phyloP scores from a whole-genome alignment of 1,139 yeast species.

The Diutina mesorugosa region DNA sequence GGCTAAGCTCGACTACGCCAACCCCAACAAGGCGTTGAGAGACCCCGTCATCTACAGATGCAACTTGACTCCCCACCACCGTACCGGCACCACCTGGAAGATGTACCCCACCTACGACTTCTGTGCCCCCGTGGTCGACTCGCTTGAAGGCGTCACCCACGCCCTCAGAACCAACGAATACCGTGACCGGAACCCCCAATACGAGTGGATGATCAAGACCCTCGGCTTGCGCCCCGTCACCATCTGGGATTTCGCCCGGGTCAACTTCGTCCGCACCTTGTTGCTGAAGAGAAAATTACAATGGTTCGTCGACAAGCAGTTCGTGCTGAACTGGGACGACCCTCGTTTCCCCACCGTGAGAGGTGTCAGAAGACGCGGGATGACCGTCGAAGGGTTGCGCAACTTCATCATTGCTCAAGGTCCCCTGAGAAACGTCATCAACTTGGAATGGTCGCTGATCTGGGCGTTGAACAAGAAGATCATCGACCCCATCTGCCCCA shows the following conservation, averaged over 20 bases:
- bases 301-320: constrained; percentile 89
- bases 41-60: constrained; percentile 97
- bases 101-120: constrained; percentile 97
- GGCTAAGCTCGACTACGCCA: constrained; percentile 87
- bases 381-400: constrained; percentile 94
- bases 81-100: constrained; percentile 95
- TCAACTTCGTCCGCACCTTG: constrained; percentile 88
- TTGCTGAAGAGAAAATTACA: constrained; percentile 93
- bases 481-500: constrained; percentile 92
- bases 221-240: constrained; percentile 79
- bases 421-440: constrained; percentile 90
- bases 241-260: constrained; percentile 96
- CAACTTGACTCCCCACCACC: constrained; percentile 92
- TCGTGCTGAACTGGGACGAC: constrained; percentile 92
- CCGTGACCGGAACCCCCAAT: constrained; percentile 96
- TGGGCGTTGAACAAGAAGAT: constrained; percentile 97
- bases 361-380: constrained; percentile 98
- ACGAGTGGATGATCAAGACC: constrained; percentile 86
- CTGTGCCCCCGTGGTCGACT: constrained; percentile 93
- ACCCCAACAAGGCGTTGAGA: constrained; percentile 85
- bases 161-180: constrained; percentile 95
- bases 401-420: constrained; percentile 91
- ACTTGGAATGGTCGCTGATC: constrained; percentile 91
- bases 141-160: constrained; percentile 93
- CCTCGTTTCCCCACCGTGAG: constrained; percentile 98